Conservation (phyloP, 1,284 basidiomycete species). For the Bjerkandera adusta region DNA sequence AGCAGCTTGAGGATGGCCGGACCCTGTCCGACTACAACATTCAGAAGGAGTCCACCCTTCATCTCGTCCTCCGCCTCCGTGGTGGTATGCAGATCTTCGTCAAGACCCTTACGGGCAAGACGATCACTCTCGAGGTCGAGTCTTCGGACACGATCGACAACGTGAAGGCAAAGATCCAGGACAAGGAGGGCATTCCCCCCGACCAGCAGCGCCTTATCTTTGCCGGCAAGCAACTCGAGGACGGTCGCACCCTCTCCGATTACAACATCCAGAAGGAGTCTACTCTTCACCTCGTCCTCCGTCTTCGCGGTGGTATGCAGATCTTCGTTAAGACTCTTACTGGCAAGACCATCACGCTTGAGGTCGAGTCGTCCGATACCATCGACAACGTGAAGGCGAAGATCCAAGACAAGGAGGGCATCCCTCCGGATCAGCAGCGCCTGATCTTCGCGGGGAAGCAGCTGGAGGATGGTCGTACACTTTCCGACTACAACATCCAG, state of each 20-base stretch:
- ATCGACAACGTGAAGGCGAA: constrained; percentile 88
- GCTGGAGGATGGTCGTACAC: constrained; percentile 80
- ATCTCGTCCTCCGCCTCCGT: constrained; percentile 54
- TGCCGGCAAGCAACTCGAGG: constrained; percentile 86
- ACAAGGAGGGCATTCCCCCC: constrained; percentile 67
- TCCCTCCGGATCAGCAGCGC: constrained; percentile 80
- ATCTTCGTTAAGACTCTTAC: constrained; percentile 90
- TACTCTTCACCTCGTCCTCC: constrained; percentile 83
- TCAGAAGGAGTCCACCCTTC: constrained; percentile 56
- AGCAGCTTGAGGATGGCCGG: constrained; percentile 74
- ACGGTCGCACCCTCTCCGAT: constrained; percentile 78
- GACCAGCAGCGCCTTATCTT: constrained; percentile 89
- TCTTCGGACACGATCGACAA: constrained; percentile 52
- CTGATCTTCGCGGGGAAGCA: constrained; percentile 86
- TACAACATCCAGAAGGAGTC: constrained; percentile 82
- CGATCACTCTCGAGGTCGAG: constrained; percentile 50
- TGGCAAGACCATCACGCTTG: constrained; percentile 94
- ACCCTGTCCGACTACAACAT: constrained; percentile 77
- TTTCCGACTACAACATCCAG: constrained; percentile 80
- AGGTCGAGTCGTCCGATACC: constrained; percentile 89
- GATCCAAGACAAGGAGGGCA: constrained; percentile 84
- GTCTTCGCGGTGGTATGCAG: constrained; percentile 88
- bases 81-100: constrained; percentile 77
- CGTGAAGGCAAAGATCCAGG: constrained; percentile 54
- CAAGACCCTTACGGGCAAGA: constrained; percentile 60